Base-by-base conservation (phyloP, 2,329 filamentous ascomycete species). In the Trichoderma sp. region DNA sequence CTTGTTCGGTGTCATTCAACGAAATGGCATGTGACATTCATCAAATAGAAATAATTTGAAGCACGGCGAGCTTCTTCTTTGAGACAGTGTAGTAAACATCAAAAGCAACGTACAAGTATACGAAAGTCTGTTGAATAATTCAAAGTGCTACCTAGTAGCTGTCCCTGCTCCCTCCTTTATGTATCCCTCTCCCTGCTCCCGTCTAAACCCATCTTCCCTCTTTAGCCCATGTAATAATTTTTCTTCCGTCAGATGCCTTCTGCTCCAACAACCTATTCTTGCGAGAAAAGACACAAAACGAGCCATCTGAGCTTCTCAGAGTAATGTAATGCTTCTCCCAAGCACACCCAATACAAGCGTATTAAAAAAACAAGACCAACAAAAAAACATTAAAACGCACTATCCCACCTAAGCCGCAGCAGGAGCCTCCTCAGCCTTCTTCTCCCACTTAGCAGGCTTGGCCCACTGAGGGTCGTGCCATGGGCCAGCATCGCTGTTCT, bases 401-500 rank as follows among this genome's bases (percentile, higher is more conserved):
- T 38, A 62, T 24, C 33, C 21, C 31, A 18, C 80, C 77, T 82
- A 83, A 79, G 82, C 83, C 45, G 45, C 45, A 53, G 45, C 45
- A 53, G 45, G 45, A 6, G 45, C 24, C 7, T 60, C 83, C n/a
- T 63, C 82, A 53, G 81, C 79, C 77, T 87, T 86, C 85, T 88
- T 87, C 83, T 89, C 88, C 88, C 91, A 92, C 87, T 92, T 91
- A 78, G 91, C 86, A 69, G 93, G 89, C 81, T 87, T 91, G 72
- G 89, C 86, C 88, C 89, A 95, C 85, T 93, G 83, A 33, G 89
- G 80, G 77, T 96, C 94, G 79, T 90, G 89, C 97, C 97, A 99
- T 71, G 97, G 97, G 71, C 97, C 97, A 77, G 92, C 92, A 83
- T 99, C 95, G 85, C 94, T 97, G 81, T 97, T 86, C 84, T 90